Percentiles rank a stretch among this genome's conserved stretches.
Evolutionary conservation across 352 stramenopile species (phyloP).

Genomic region (Pelagophyceae sp.): DNA sequence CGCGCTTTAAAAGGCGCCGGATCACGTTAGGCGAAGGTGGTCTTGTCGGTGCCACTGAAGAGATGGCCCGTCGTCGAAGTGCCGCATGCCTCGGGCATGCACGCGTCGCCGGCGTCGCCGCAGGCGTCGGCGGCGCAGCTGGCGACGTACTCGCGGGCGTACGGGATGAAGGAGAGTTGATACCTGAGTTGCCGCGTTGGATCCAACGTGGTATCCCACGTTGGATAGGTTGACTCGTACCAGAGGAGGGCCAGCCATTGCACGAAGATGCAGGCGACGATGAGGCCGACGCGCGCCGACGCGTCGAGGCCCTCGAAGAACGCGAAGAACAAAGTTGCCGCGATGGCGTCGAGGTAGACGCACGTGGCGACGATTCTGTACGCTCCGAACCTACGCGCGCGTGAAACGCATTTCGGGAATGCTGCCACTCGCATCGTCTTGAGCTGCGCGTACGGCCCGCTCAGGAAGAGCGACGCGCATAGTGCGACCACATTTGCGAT

Average conservation of each 20-base stretch:
- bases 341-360: not conserved
- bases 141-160: not conserved
- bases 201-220: not conserved
- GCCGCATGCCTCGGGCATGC: too few species aligned
- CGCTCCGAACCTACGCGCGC: not conserved
- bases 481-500: not conserved
- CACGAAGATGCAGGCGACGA: not conserved
- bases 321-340: not conserved
- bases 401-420: not conserved
- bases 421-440: slow-evolving; percentile 5
- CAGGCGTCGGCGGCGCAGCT: not conserved
- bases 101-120: not conserved
- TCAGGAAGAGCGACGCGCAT: not conserved
- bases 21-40: too few species aligned
- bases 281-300: not conserved
- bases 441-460: not conserved
- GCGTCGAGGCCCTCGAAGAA: not conserved
- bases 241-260: not conserved
- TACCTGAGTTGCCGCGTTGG: slow-evolving; percentile 2
- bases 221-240: too few species aligned
- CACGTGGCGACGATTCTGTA: not conserved
- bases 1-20: too few species aligned
- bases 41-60: too few species aligned
- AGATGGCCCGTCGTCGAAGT: too few species aligned
- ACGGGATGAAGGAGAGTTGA: slow-evolving; percentile 1